These are phyloP conservation scores for Scheffersomyces stipitis DNA, from an alignment of 805 yeast genomes.

Conservation along the genomic window DNA sequence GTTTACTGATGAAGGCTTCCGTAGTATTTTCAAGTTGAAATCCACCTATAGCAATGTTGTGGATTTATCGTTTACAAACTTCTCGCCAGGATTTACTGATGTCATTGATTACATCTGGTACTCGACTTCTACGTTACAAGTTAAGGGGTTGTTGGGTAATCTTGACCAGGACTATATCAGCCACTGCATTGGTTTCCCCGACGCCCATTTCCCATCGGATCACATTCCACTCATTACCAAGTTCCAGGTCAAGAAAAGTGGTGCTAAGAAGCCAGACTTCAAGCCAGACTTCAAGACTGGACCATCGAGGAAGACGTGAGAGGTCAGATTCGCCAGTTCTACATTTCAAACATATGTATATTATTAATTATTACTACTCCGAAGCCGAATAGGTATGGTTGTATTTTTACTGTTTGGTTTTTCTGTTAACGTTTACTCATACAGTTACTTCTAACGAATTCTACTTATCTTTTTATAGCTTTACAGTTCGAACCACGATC, in stretches of 20 bases:
- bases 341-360: too few species aligned
- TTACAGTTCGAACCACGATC: too few species aligned
- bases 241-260: conserved; percentile 63
- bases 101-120: conserved; percentile 96
- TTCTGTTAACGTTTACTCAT: too few species aligned
- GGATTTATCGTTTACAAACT: conserved; percentile 92
- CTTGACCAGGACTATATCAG: conserved; percentile 76
- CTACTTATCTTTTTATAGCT: too few species aligned
- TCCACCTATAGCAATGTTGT: conserved; percentile 84
- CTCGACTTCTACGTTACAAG: conserved; percentile 75
- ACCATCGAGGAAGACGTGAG: conserved; percentile 39
- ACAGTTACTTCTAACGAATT: too few species aligned
- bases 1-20: conserved; percentile 85
- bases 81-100: conserved; percentile 89
- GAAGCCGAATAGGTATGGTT: too few species aligned
- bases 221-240: conserved; percentile 85
- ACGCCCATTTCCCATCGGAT: conserved; percentile 90
- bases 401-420: too few species aligned
- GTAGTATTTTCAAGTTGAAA: conserved; percentile 75
- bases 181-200: conserved; percentile 88
- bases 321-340: too few species aligned
- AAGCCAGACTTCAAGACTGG: conserved; percentile 47
- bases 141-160: conserved; percentile 82
- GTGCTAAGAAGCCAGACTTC: conserved; percentile 39
- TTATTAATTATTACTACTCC: too few species aligned